Base-by-base conservation (phyloP, 345 rosid genomes). In the Moricandia moricandioides region DNA sequence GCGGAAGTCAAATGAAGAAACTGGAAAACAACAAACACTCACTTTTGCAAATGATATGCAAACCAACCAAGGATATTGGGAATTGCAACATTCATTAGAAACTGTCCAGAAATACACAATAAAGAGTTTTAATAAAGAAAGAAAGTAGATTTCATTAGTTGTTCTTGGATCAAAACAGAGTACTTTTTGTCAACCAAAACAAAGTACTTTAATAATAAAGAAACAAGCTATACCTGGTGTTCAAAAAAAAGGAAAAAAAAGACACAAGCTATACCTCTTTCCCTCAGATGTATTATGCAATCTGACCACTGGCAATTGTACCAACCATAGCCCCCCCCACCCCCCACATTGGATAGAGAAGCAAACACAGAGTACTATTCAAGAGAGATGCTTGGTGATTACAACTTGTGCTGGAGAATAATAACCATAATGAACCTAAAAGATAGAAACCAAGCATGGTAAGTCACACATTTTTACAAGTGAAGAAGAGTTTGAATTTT, bases 291-390 rank as follows among this genome's bases (percentile, higher is more conserved):
- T 90, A 89, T 77, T 95, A 97, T 0, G 99, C 80, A 61, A 92
- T 92, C 87, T 95, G 99, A 83, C 99, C 99, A 58, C 97, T 92
- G 40, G 97, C 87, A 61, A 95, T 92, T 27, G 99, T 97, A 66
- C 97, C 99, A 69, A 95, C 89, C 99, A 95, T 95, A 71, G 24
- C 2, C 24, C 24, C 97, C n/a, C n/a, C n/a, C n/a, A n/a, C n/a
- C n/a, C 58, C 98, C 99, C 78, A 95, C 99, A 87, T 92, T 95
- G 31, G 98, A 92, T 17, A 95, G 75, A 51, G 97, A 95, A 69
- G 90, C 99, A 73, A 95, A 95, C 61, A 84, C 62, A 64, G 98
- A 95, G 73, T 54, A 95, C 99, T 95, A 65, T 33, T 16, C 47
- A 55, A 67, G 62, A 40, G 43, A 95, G 99, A 81, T 95, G 93